Base-by-base conservation (phyloP, 495 filamentous ascomycete species). In the Pseudevernia furfuracea region DNA sequence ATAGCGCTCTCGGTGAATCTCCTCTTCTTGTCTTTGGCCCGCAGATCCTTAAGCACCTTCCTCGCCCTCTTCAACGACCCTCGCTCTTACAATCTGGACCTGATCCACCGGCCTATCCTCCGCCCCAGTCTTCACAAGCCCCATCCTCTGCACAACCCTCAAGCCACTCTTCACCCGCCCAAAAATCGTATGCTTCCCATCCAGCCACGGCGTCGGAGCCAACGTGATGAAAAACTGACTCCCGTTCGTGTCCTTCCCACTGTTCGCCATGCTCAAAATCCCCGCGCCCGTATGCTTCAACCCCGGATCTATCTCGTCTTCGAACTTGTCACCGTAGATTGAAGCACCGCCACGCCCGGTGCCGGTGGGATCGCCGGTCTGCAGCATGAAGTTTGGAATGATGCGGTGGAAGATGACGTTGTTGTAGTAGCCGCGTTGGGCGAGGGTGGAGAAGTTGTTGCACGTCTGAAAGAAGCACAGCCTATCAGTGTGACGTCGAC, bases 121-220 rank as follows among this genome's bases (percentile, higher is more conserved):
- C 23, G 69, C 71, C 23, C 85, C 91, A 3, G 91, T 96, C 80
- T 89, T 94, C 46, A 96, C 91, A 63, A 94, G 73, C 4, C 94
- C 95, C 87, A 98, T 91, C 60, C 92, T 80, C 78, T 90, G 85
- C 49, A 98, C 88, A 11, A 96, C 80, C 43, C 80, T 75, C 81
- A 98, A 84, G 11, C 94, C 94, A 63, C 75, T 85, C 76, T 90
- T 94, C 32, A 98, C 91, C 52, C 95, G 78, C 12, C 95, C 94
- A 73, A 98, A 98, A 68, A 98, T 96, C 9, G 94, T 96, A 76
- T 98, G 94, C 74, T 96, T 96, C 36, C 91, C 92, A 76, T 98
- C 95, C 65, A 98, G 77, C 94, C 94, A 97, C 3, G 94, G 94
- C 25, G 95, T 94, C 4, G 95, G 95, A 41, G 92, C 94, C 49